Conservation (phyloP, 2,329 filamentous ascomycete genomes). For the Phaeosphaeriaceae sp. region DNA sequence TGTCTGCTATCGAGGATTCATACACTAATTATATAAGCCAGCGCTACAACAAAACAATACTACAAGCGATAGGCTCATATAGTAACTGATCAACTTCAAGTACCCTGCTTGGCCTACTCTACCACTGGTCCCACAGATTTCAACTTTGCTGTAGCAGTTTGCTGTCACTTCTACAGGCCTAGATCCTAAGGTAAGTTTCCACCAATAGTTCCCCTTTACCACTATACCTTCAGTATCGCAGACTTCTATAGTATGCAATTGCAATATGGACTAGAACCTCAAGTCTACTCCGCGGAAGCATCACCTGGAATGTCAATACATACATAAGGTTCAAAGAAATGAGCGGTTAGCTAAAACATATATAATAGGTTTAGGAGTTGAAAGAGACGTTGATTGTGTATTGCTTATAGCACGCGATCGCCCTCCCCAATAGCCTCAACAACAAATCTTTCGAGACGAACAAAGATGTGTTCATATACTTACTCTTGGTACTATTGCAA, state of each 20-base stretch:
- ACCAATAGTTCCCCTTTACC: background rate
- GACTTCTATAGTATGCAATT: background rate
- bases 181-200: background rate
- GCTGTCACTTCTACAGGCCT: too few species aligned
- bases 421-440: too few species aligned
- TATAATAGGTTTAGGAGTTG: background rate
- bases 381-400: too few species aligned
- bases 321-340: background rate
- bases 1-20: background rate
- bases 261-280: constrained; percentile 1
- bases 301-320: background rate
- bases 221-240: too few species aligned
- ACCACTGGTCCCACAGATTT: too few species aligned
- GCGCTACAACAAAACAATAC: background rate
- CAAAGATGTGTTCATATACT: constrained; percentile 54
- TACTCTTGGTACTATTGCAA: constrained; percentile 58
- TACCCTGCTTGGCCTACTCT: background rate
- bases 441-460: background rate
- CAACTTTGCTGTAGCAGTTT: too few species aligned
- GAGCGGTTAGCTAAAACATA: constrained; percentile 21
- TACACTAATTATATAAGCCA: constrained; percentile 3
- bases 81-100: background rate
- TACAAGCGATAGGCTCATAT: background rate
- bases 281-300: background rate
- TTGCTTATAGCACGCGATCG: too few species aligned